Conservation (phyloP, 805 yeast genomes). For the Saturnispora besseyi region DNA sequence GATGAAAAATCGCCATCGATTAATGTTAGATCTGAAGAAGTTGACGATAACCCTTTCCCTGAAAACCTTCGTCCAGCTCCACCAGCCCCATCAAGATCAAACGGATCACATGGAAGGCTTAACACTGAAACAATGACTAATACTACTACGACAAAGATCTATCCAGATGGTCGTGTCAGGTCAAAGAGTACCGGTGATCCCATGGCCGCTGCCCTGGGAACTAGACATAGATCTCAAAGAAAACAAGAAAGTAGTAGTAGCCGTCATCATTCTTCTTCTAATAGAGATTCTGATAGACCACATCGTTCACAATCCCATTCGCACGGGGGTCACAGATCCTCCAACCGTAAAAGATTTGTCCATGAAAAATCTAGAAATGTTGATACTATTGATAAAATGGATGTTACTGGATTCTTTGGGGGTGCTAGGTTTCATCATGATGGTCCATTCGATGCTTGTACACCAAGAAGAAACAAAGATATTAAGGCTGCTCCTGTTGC, state of each 20-base stretch:
- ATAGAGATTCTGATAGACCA: constrained; percentile 17
- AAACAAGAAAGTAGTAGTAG: constrained; percentile 3
- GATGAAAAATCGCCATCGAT: constrained; percentile 50
- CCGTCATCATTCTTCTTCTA: constrained; percentile 12
- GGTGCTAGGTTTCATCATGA: constrained; percentile 94
- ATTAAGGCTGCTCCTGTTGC: constrained; percentile 76
- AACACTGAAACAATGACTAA: constrained; percentile 16
- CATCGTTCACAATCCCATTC: constrained; percentile 27
- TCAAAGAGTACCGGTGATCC: constrained; percentile 27
- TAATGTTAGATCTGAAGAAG: constrained; percentile 19
- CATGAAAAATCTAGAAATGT: constrained; percentile 59
- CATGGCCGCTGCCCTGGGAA: background rate
- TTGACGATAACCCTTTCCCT: constrained; percentile 24
- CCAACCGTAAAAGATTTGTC: constrained; percentile 28
- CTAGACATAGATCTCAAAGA: constrained; percentile 1
- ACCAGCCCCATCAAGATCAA: constrained; percentile 6
- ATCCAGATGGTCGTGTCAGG: constrained; percentile 26
- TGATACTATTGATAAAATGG: constrained; percentile 90
- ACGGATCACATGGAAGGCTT: constrained; percentile 1
- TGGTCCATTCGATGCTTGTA: constrained; percentile 98
- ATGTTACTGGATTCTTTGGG: constrained; percentile 91
- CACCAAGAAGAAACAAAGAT: constrained; percentile 85
- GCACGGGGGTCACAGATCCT: constrained; percentile 20
- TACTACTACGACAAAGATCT: constrained; percentile 20
- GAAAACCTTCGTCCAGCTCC: constrained; percentile 12